Evolutionary conservation across 805 yeast species (phyloP).

Genomic region (Dipodascus geniculatus): DNA sequence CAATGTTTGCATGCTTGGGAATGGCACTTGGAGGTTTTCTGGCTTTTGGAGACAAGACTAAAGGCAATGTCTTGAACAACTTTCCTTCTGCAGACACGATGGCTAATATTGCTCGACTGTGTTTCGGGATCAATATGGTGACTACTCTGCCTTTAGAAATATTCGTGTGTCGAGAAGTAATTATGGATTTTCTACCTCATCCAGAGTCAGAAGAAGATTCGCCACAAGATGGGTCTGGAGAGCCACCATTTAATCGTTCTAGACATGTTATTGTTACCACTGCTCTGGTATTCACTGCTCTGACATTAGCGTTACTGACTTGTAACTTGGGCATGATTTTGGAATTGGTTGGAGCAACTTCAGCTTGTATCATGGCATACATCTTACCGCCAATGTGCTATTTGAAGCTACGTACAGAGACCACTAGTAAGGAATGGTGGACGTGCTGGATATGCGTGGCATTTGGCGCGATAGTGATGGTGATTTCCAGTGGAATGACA

Average conservation of each 20-base stretch:
- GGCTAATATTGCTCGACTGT: slow-evolving; percentile 78
- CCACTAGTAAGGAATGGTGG: neutral
- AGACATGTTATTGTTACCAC: slow-evolving; percentile 60
- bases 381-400: slow-evolving; percentile 82
- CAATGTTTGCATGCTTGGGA: slow-evolving; percentile 64
- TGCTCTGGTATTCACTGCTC: slow-evolving; percentile 49
- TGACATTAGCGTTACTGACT: slow-evolving; percentile 66
- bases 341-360: slow-evolving; percentile 85
- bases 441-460: neutral
- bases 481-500: neutral
- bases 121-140: slow-evolving; percentile 86
- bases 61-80: slow-evolving; percentile 82
- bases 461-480: neutral
- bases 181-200: slow-evolving; percentile 44
- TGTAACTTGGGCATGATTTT: slow-evolving; percentile 84
- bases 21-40: slow-evolving; percentile 74
- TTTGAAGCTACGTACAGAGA: slow-evolving; percentile 35
- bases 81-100: slow-evolving; percentile 63
- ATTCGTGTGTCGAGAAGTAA: slow-evolving; percentile 80
- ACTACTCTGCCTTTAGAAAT: slow-evolving; percentile 87
- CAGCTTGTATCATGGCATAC: slow-evolving; percentile 88
- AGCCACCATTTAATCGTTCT: slow-evolving; percentile 5
- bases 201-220: slow-evolving; percentile 10
- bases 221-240: slow-evolving; percentile 6
- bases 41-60: slow-evolving; percentile 64